Conservation (phyloP, 1,139 yeast species). For the Martiniozyma asiatica region DNA sequence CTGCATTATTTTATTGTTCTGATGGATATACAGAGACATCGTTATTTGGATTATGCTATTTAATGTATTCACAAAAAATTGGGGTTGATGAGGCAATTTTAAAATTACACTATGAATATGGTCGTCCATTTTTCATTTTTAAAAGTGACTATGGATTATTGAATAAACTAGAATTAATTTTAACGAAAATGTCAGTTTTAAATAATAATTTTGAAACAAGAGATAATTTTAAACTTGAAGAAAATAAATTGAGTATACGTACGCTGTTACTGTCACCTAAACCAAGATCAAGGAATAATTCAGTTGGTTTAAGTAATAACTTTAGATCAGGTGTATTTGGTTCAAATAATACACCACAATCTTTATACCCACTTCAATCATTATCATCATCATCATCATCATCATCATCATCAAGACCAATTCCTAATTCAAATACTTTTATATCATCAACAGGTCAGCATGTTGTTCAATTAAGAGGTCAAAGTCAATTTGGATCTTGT, state of each 20-base stretch:
- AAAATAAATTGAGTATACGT: constrained; percentile 12
- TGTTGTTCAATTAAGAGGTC: constrained; percentile 18
- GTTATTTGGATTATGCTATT: constrained; percentile 53
- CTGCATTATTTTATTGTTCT: constrained; percentile 57
- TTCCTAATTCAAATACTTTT: constrained; percentile 7
- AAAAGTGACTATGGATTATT: constrained; percentile 61
- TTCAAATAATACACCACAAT: not conserved
- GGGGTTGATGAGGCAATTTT: constrained; percentile 39
- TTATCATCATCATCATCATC: too few relatives aligned
- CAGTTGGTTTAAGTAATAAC: constrained; percentile 4
- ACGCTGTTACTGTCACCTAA: constrained; percentile 14
- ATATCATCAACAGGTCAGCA: constrained; percentile 20
- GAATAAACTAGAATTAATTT: constrained; percentile 47
- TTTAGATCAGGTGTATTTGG: not conserved
- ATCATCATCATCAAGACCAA: not conserved
- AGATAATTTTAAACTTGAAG: constrained; percentile 11
- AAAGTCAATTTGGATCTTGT: constrained; percentile 1
- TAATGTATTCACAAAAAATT: constrained; percentile 52
- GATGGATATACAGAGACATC: constrained; percentile 94
- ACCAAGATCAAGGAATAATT: constrained; percentile 3
- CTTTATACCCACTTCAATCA: too few relatives aligned
- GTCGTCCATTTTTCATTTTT: constrained; percentile 77
- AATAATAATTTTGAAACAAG: constrained; percentile 5
- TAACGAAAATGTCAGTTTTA: constrained; percentile 45
- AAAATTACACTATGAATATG: constrained; percentile 46